Evolutionary conservation across 805 yeast species (phyloP).

Genomic region (Saccharomyces cerevisiae): DNA sequence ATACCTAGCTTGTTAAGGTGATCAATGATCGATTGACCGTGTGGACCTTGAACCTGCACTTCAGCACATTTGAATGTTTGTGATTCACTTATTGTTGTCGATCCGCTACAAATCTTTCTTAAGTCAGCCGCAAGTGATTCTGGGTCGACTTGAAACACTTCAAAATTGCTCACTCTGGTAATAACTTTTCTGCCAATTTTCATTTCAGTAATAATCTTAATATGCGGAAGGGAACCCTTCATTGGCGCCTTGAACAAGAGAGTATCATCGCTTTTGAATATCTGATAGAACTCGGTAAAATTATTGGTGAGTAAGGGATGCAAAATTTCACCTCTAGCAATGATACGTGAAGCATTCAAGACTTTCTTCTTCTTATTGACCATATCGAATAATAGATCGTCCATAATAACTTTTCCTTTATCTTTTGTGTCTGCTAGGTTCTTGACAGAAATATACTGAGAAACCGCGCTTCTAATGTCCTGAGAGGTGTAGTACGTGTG

Average conservation of each 20-base stretch:
- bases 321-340: constrained; percentile 38
- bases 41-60: constrained; percentile 89
- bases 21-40: constrained; percentile 53
- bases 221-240: constrained; percentile 62
- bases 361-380: constrained; percentile 17
- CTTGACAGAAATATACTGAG: constrained; percentile 46
- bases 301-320: constrained; percentile 36
- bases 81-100: constrained; percentile 63
- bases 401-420: constrained; percentile 47
- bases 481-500: constrained; percentile 40
- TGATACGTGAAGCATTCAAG: constrained; percentile 31
- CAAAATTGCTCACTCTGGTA: constrained; percentile 65
- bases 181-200: constrained; percentile 76
- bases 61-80: constrained; percentile 44
- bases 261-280: constrained; percentile 30
- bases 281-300: constrained; percentile 43
- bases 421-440: constrained; percentile 44
- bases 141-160: constrained; percentile 56
- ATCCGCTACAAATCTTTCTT: constrained; percentile 79
- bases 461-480: constrained; percentile 48
- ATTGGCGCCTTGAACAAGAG: constrained; percentile 40
- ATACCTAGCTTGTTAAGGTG: constrained; percentile 55
- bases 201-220: constrained; percentile 60
- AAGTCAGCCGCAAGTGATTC: constrained; percentile 59
- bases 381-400: constrained; percentile 43